Conservation (phyloP, 306 rosid species). For the Biancaea sappan region DNA sequence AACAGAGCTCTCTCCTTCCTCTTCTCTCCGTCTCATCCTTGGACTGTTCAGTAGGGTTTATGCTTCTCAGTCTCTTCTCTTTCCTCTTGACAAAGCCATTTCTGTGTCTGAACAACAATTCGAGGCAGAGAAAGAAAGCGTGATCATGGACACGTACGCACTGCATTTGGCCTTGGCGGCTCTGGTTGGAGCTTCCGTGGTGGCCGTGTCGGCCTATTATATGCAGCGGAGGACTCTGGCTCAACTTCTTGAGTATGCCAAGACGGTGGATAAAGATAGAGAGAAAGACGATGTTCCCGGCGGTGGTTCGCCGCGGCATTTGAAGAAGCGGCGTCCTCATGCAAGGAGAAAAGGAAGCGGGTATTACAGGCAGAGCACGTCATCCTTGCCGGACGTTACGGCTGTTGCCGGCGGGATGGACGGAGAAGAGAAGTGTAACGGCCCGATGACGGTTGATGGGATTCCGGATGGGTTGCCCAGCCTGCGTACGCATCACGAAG, state of each 20-base stretch:
- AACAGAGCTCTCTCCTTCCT: not conserved
- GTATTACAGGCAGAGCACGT: constrained; percentile 46
- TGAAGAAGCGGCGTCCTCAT: constrained; percentile 44
- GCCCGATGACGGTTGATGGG: constrained; percentile 49
- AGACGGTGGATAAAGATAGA: constrained; percentile 54
- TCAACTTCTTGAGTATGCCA: constrained; percentile 74
- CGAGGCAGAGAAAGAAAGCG: not conserved
- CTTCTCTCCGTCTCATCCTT: not conserved
- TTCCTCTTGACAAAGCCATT: not conserved
- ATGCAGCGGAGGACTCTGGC: constrained; percentile 77
- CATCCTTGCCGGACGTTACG: constrained; percentile 67
- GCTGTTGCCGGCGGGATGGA: constrained; percentile 43
- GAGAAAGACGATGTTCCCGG: constrained; percentile 41
- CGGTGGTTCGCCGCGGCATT: constrained; percentile 47
- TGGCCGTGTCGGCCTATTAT: constrained; percentile 73
- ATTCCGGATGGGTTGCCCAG: constrained; percentile 80
- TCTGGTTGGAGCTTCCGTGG: constrained; percentile 81
- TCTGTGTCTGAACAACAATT: not conserved
- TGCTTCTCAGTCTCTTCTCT: not conserved
- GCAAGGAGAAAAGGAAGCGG: constrained; percentile 49
- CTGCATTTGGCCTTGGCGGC: constrained; percentile 85
- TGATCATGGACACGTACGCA: constrained; percentile 62
- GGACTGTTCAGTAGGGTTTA: constrained; percentile 42
- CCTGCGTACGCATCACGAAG: constrained; percentile 71
- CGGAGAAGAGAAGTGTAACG: constrained; percentile 58